Conservation (phyloP, 2,329 filamentous ascomycete genomes). For the Elsinoe arachidis region DNA sequence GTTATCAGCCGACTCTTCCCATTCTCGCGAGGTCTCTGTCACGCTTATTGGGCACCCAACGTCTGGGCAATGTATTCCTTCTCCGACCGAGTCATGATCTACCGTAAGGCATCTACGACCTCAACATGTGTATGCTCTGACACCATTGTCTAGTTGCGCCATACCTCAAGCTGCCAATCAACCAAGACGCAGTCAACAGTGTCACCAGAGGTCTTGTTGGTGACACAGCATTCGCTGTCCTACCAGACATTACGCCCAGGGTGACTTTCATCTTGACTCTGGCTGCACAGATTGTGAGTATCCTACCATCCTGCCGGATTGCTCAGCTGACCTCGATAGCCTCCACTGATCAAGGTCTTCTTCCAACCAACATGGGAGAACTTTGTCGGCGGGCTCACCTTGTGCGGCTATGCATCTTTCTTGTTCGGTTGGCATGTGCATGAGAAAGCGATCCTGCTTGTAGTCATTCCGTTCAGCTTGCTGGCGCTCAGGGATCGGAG, state of each 20-base stretch:
- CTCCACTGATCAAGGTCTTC: conserved; percentile 77
- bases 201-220: conserved; percentile 90
- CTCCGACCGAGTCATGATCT: conserved; percentile 71
- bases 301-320: background rate
- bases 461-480: conserved; percentile 91
- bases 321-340: conserved; percentile 27
- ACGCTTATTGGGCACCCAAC: conserved; percentile 98
- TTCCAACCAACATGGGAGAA: conserved; percentile 71
- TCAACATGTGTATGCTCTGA: background rate
- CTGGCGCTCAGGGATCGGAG: conserved; percentile 83
- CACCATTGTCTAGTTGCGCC: conserved; percentile 57
- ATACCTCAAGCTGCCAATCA: conserved; percentile 63
- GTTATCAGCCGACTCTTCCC: conserved; percentile 80
- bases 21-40: conserved; percentile 85
- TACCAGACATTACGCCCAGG: conserved; percentile 75
- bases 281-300: conserved; percentile 60
- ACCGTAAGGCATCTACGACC: conserved; percentile 45
- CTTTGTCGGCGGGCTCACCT: conserved; percentile 80
- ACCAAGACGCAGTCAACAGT: conserved; percentile 68
- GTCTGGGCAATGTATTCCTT: conserved; percentile 97
- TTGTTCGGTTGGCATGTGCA: conserved; percentile 98
- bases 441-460: conserved; percentile 88
- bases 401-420: conserved; percentile 94
- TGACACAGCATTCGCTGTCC: conserved; percentile 85
- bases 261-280: conserved; percentile 77